These are phyloP conservation scores for Hibiscus mutabilis DNA, from an alignment of 345 rosid species.

Conservation along the genomic window DNA sequence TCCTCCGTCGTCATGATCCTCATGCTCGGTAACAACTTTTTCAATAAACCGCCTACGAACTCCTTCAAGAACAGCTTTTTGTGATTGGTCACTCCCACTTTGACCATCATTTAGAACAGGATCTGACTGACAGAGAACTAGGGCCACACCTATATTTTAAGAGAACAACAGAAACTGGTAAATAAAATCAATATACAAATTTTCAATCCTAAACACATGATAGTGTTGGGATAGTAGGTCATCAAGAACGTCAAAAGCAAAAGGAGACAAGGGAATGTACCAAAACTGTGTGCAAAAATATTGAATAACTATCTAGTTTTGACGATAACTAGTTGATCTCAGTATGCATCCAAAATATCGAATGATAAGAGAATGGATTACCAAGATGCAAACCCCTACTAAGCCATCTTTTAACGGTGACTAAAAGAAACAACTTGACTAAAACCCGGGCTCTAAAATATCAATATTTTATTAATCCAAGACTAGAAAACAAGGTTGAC, in stretches of 20 bases:
- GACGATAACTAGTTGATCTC: too few species aligned
- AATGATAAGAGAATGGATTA: too few species aligned
- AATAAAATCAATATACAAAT: neutral
- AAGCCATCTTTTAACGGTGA: neutral
- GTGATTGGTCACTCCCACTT: conserved; percentile 62
- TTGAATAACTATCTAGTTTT: neutral
- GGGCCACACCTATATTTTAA: conserved; percentile 62
- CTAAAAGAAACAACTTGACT: neutral
- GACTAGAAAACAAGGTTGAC: neutral
- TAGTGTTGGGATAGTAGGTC: neutral
- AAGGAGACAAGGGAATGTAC: neutral
- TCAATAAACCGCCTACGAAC: conserved; percentile 72
- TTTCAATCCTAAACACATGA: neutral
- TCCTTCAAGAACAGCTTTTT: conserved; percentile 75
- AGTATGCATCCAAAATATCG: too few species aligned
- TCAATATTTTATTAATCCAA: neutral
- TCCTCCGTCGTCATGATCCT: conserved; percentile 65
- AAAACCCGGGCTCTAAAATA: neutral
- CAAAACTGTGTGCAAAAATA: neutral
- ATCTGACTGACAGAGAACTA: conserved; percentile 83
- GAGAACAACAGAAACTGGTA: neutral
- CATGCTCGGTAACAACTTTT: conserved; percentile 78
- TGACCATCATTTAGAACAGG: conserved; percentile 73
- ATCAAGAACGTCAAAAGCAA: neutral
- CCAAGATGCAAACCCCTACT: neutral